Conservation (phyloP, 495 filamentous ascomycete species). For the Podospora didyma region DNA sequence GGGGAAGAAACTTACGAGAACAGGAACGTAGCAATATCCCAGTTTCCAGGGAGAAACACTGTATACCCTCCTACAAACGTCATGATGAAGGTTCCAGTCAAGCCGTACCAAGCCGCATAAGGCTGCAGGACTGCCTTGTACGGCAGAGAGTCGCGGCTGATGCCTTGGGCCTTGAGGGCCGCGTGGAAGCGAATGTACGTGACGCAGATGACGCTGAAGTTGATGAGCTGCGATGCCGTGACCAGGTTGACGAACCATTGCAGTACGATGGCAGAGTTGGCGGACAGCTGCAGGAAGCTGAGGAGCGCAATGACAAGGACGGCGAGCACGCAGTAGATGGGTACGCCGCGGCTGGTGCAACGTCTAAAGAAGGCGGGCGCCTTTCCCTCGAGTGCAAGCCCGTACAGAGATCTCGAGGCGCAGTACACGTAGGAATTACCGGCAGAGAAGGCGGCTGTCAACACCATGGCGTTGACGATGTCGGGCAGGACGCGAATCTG, state of each 20-base stretch:
- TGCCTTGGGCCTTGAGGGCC: slow-evolving; percentile 64
- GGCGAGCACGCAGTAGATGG: slow-evolving; percentile 57
- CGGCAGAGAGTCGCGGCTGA: slow-evolving; percentile 58
- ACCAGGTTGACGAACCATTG: slow-evolving; percentile 73
- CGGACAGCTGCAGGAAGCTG: slow-evolving; percentile 68
- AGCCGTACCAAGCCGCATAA: slow-evolving; percentile 64
- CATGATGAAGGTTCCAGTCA: slow-evolving; percentile 62
- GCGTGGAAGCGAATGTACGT: slow-evolving; percentile 72
- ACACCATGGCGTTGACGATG: slow-evolving; percentile 73
- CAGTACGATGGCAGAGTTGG: slow-evolving; percentile 62
- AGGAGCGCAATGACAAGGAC: slow-evolving; percentile 63
- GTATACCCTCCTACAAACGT: slow-evolving; percentile 71
- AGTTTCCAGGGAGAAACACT: slow-evolving; percentile 63
- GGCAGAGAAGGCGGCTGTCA: slow-evolving; percentile 74
- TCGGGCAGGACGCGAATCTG: slow-evolving; percentile 64
- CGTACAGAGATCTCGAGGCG: slow-evolving; percentile 71
- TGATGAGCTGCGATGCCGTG: slow-evolving; percentile 72
- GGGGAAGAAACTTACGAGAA: slow-evolving; percentile 56
- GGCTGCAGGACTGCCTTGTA: slow-evolving; percentile 66
- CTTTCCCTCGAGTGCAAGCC: slow-evolving; percentile 62
- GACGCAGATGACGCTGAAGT: slow-evolving; percentile 64
- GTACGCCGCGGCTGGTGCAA: slow-evolving; percentile 58
- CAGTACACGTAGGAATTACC: slow-evolving; percentile 85
- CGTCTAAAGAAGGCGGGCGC: slow-evolving; percentile 63
- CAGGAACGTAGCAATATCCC: slow-evolving; percentile 69